Percentiles rank a stretch among this genome's conserved stretches.
These are phyloP conservation scores for Beauveria rudraprayagi DNA, from an alignment of 2,329 filamentous ascomycete genomes.

Conservation along the genomic window DNA sequence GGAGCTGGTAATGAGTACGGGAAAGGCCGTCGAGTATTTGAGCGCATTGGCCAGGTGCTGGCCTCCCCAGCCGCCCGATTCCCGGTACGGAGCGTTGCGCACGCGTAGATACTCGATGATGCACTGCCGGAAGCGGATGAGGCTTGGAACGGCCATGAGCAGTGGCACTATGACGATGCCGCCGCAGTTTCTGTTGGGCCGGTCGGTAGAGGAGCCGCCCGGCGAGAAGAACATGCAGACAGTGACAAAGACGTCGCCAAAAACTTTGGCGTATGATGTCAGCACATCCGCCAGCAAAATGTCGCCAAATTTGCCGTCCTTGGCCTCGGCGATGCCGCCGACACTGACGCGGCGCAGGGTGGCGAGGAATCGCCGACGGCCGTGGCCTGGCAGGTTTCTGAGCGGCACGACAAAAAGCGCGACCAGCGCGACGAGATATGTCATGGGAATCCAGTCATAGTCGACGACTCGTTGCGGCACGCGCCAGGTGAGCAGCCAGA, in stretches of 20 bases:
- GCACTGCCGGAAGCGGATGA: slow-evolving; percentile 87
- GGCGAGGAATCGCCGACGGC: slow-evolving; percentile 66
- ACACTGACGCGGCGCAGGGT: slow-evolving; percentile 72
- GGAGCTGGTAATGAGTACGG: slow-evolving; percentile 75
- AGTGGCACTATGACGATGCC: slow-evolving; percentile 73
- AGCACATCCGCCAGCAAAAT: slow-evolving; percentile 88
- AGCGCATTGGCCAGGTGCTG: slow-evolving; percentile 88
- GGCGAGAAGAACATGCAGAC: slow-evolving; percentile 82
- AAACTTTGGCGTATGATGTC: slow-evolving; percentile 88
- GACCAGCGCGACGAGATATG: slow-evolving; percentile 67
- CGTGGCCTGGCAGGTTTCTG: slow-evolving; percentile 57
- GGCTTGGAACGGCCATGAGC: slow-evolving; percentile 72
- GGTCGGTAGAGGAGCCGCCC: slow-evolving; percentile 64
- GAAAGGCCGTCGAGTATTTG: slow-evolving; percentile 92
- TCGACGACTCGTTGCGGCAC: slow-evolving; percentile 60
- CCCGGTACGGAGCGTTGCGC: slow-evolving; percentile 45
- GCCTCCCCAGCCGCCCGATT: slow-evolving; percentile 62
- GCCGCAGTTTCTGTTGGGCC: slow-evolving; percentile 75
- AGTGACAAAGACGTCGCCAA: slow-evolving; percentile 81
- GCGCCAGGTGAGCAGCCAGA: slow-evolving; percentile 75
- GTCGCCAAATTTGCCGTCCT: slow-evolving; percentile 91
- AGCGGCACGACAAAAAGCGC: slow-evolving; percentile 66
- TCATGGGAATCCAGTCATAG: slow-evolving; percentile 81
- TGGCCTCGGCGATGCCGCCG: slow-evolving; percentile 76
- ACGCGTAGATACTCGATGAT: slow-evolving; percentile 79